A percentile compares a stretch with the other conserved stretches of the same genome.
phyloP scores from a whole-genome alignment of 768 basidiomycete species.

The Cubamyces lactineus region DNA sequence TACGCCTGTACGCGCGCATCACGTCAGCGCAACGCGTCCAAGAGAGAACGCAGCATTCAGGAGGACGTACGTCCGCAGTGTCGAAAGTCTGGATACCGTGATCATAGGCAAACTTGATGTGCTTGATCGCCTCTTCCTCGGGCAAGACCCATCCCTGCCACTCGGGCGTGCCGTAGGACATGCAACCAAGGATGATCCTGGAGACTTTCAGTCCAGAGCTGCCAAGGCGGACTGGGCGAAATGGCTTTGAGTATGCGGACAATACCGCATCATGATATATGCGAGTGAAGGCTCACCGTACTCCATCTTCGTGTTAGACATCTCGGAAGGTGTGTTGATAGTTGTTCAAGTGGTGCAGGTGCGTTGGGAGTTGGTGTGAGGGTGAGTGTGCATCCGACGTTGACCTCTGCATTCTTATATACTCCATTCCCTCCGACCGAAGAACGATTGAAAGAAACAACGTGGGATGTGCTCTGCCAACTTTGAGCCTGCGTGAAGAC shows the following conservation, averaged over 20 bases:
- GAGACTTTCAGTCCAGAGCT: constrained; percentile 36
- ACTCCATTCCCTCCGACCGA: too few species aligned
- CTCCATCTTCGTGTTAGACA: not conserved
- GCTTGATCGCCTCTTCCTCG: constrained; percentile 41
- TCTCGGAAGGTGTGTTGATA: too few species aligned
- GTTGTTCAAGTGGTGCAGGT: too few species aligned
- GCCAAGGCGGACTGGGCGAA: constrained; percentile 31
- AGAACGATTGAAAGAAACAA: too few species aligned
- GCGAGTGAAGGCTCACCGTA: not conserved
- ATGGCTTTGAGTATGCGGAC: too few species aligned
- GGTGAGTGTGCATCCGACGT: too few species aligned
- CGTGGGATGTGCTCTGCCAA: too few species aligned
- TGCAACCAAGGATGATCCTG: constrained; percentile 39
- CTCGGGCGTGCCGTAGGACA: constrained; percentile 37
- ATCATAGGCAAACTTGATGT: constrained; percentile 49
- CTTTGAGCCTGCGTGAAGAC: too few species aligned
- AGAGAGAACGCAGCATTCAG: not conserved
- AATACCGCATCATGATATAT: not conserved
- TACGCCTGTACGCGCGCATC: constrained; percentile 28
- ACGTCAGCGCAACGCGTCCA: not conserved
- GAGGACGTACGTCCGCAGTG: constrained; percentile 36
- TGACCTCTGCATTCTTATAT: too few species aligned
- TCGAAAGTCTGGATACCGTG: constrained; percentile 46
- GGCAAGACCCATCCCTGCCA: constrained; percentile 43
- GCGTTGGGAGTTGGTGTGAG: too few species aligned